Evolutionary conservation across 176 grass and related monocot species (phyloP), one percentile per base, ranked within the genome.

Genomic region (Oryza glumipatula): DNA sequence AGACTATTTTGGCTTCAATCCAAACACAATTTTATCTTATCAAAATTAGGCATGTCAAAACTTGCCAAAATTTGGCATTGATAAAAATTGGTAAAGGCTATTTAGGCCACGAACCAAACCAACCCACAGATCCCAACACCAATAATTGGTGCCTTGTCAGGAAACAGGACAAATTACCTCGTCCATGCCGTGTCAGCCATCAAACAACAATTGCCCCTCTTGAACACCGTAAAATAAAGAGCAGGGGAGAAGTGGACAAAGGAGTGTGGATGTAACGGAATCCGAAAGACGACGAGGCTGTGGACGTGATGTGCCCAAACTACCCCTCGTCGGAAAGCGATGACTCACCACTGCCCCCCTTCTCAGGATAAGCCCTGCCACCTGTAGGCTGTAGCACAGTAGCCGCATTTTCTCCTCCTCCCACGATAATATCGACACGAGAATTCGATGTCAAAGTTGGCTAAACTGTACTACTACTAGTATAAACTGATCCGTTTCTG

Each of bases 281-380:
- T 49, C 60, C 36, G 51, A 79, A 74, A 74, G 74, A 69, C 74
- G 84, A 86, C 80, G 63, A 83, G 51, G 83, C 33, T 58, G 46
- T 41, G 39, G 39, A 41, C 8, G 39, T 41, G 79, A 4, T 67
- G 74, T 11, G 74, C 49, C 60, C 84, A 11, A 79, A 80, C 70
- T 32, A 46, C 54, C 73, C 19, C 60, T 3, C 4, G 45, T 21
- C 58, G 24, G 74, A 67, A 79, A 83, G 60, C 32, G 84, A 75
- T 90, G 84, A 83, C 8, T 76, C 89, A 76, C 80, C 89, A 64
- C 48, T 38, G n/a, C 2, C 35, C 68, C 2, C 58, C 47, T 67
- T 22, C 73, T 22, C 6, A 9, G 32, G 84, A 90, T 90, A 84
- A 87, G 84, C 22, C 64, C 74, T 10, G 75, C 65, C 88, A 85